Base-by-base conservation (phyloP, 768 basidiomycete species). In the Paxillus ammoniavirescens region DNA sequence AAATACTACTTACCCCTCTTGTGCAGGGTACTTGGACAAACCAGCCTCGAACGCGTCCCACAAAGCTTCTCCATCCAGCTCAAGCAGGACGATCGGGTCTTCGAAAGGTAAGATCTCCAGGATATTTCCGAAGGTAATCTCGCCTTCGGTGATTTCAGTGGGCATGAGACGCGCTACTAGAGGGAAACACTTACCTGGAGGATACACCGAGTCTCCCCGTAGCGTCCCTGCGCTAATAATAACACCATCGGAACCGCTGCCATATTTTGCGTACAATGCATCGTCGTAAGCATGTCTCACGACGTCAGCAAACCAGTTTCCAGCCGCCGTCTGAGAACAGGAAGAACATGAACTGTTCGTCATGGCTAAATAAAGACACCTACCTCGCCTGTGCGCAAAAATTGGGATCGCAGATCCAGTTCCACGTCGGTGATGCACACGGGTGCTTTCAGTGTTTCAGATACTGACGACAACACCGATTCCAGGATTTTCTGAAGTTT, bases 31-130 rank as follows among this genome's bases (percentile, higher is more conserved):
- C 49, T 81, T 89, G 53, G 73, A 75, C 6, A 97, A 72, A 6
- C 83, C 81, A 10, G 76, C 75, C 64, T 97, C 93, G 35, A 96
- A 59, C 0, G 87, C 83, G 40, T 83, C 84, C 90, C 91, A 94
- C 42, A 96, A 77, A 0, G 83, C 75, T 59, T 80, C 77, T 2
- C 93, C 93, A 58, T 91, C 84, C 14, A 96, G 67, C 66, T 93
- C 87, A 10, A 93, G 61, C 3, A 93, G 91, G 5, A 97, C 80
- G 14, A 87, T 74, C 2, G 92, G 86, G 61, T 96, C 93, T 51
- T 89, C 87, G 55, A 93, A 96, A 0, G 93, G 93, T 28, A 96
- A 70, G 17, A 95, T 93, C 65, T 94, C 93, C 37, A 94, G 64
- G 50, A 95, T 87, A 65, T 97, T 87, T 0, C 93, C 92, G 1